phyloP scores from a whole-genome alignment of 768 basidiomycete species.

The Boletus coccyginus region DNA sequence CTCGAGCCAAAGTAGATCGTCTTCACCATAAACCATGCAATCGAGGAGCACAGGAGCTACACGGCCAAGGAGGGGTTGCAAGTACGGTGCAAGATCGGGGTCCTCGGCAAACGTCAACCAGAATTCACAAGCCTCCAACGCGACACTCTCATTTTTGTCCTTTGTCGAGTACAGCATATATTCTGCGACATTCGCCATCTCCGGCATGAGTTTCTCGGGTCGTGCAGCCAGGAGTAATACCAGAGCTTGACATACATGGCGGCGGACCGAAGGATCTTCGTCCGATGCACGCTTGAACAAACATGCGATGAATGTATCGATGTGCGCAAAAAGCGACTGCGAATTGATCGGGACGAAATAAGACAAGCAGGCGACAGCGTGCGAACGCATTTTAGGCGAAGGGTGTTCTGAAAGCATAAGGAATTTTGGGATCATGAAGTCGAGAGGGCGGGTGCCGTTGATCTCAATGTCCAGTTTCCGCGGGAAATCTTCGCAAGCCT shows the following conservation, averaged over 20 bases:
- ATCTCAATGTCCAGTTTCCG: constrained; percentile 94
- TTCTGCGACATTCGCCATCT: constrained; percentile 92
- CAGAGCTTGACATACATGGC: constrained; percentile 93
- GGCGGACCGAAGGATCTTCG: constrained; percentile 88
- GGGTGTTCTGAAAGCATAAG: constrained; percentile 83
- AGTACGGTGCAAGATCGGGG: constrained; percentile 75
- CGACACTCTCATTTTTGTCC: constrained; percentile 95
- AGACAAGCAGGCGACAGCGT: constrained; percentile 91
- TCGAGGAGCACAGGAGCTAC: constrained; percentile 94
- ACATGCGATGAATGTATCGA: constrained; percentile 90
- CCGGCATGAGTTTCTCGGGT: constrained; percentile 95
- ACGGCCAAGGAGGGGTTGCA: constrained; percentile 84
- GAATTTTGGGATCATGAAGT: constrained; percentile 97
- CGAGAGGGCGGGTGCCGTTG: constrained; percentile 87
- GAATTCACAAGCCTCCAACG: constrained; percentile 98
- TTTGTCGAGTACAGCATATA: constrained; percentile 99
- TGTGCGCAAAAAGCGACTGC: constrained; percentile 85
- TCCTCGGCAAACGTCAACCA: constrained; percentile 99
- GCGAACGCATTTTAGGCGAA: constrained; percentile 85
- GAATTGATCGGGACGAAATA: constrained; percentile 88
- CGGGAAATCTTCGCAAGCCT: constrained; percentile 96
- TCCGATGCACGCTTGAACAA: constrained; percentile 96
- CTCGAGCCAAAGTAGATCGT: constrained; percentile 93
- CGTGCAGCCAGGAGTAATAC: constrained; percentile 90
- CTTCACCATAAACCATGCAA: constrained; percentile 97